Base-by-base conservation (phyloP, 805 yeast species). In the Pichia insulana region DNA sequence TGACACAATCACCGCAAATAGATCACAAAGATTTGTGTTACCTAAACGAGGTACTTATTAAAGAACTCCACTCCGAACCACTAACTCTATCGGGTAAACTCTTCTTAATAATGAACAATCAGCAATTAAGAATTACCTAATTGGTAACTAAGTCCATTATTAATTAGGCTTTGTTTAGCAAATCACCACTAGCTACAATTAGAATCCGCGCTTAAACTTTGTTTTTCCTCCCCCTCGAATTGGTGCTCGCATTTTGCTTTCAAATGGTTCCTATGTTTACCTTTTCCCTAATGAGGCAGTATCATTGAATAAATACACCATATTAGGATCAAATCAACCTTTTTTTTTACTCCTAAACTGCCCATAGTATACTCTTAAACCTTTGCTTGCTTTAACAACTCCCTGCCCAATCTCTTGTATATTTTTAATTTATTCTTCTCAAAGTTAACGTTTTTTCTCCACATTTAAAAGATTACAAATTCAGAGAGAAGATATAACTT, bases 221-320 rank as follows among this genome's bases (percentile, higher is more conserved):
- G 8, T 22, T 22, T 22, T 22, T 22, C 7, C 25, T 22, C 5
- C 25, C n/a, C n/a, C n/a, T n/a, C n/a, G n/a, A n/a, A n/a, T n/a
- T n/a, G n/a, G n/a, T n/a, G n/a, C n/a, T n/a, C n/a, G n/a, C 16
- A 31, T 35, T 13, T 22, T 35, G 5, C 16, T 35, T 15, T 6
- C 13, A 12, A 28, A 20, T 13, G 40, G 40, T 7, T n/a, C n/a
- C n/a, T n/a, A 22, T 22, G 25, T 22, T 22, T 22, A 15, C 30
- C 20, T 17, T 46, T 34, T 26, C 12, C 46, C 42, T 30, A 20
- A 40, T 27, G 25, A 36, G 46, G 44, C 33, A 42, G 41, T 40
- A 39, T 42, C 37, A 25, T 34, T 40, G 36, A 7, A 13, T 22
- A 22, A 22, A 22, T 8, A 22, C 25, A 22, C 25, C 25, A n/a